Evolutionary conservation across 2,329 filamentous ascomycete species (phyloP), one percentile per base, ranked within the genome.

Genomic region (Hypoxylon sp.): DNA sequence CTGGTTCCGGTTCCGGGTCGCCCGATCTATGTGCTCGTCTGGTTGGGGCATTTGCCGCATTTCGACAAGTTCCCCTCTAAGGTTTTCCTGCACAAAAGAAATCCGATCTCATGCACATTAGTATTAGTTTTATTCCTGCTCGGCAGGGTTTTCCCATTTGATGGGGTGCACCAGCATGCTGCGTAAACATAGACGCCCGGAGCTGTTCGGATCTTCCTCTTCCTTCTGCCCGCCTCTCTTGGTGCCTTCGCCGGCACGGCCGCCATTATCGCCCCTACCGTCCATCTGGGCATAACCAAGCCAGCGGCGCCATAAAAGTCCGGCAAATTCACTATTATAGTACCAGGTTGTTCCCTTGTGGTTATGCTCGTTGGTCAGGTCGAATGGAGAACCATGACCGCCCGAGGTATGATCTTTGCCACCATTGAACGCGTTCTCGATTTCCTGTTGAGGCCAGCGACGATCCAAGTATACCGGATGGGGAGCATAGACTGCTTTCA

Each of bases 261-360:
- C 91, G 30, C 83, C 82, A 46, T 80, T 74, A n/a, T 76, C 73
- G 5, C 81, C 82, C 30, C 83, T 78, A 6, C 82, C 82, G 61
- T 86, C 83, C 71, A 79, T 76, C 72, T 87, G 84, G 15, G 83
- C 78, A 68, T 85, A 87, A 0, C 85, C 85, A 47, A 95, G 78
- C 93, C 93, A 97, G 46, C 91, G 83, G 52, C 90, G 84, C 86
- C 92, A 96, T 68, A 96, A 74, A n/a, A 90, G 85, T 4, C 89
- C 85, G 0, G 91, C 88, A 72, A 95, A 96, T 51, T 89, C 85
- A 20, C 89, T 89, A 70, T 93, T 91, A 77, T 93, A 96, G 77
- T 94, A 96, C 91, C 91, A 97, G 46, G 85, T 93, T 44, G 89
- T 89, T 13, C 92, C 91, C 70, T 87, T 87, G 80, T 94, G 93